These are phyloP conservation scores for Neonectria coccinea DNA, from an alignment of 2,329 filamentous ascomycete genomes.

Conservation along the genomic window DNA sequence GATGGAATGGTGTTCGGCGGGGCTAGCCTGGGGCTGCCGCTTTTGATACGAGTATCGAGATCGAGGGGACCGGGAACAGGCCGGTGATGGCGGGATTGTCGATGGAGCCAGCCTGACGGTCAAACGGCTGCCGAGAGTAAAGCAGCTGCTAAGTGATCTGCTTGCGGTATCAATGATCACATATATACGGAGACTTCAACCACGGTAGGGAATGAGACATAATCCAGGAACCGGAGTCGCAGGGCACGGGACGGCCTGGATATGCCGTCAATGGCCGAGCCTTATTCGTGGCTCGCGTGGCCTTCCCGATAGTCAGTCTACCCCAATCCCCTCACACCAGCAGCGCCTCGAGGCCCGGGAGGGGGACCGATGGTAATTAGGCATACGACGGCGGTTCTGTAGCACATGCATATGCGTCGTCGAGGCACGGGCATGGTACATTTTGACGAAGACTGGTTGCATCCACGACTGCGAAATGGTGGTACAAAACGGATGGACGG, in stretches of 20 bases:
- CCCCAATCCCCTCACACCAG: not conserved
- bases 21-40: conserved; percentile 20
- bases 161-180: not conserved
- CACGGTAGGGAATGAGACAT: conserved; percentile 10
- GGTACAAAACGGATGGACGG: conserved; percentile 22
- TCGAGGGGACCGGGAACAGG: conserved; percentile 26
- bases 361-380: conserved; percentile 7
- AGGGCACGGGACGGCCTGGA: not conserved
- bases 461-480: conserved; percentile 1
- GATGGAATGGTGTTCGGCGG: conserved; percentile 11
- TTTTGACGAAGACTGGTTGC: not conserved
- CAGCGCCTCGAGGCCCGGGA: not conserved
- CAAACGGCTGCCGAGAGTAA: not conserved
- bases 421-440: conserved; percentile 11
- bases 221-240: conserved; percentile 23
- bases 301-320: conserved; percentile 5
- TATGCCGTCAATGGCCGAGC: conserved; percentile 21
- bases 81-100: conserved; percentile 14
- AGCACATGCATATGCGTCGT: conserved; percentile 24
- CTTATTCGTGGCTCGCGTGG: not conserved
- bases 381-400: conserved; percentile 9
- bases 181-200: not conserved
- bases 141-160: not conserved
- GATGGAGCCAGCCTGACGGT: conserved; percentile 10
- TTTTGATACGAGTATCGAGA: conserved; percentile 9